Evolutionary conservation across 2,329 filamentous ascomycete species (phyloP), one percentile per base, ranked within the genome.

Genomic region (Neopestalotiopsis sp.): DNA sequence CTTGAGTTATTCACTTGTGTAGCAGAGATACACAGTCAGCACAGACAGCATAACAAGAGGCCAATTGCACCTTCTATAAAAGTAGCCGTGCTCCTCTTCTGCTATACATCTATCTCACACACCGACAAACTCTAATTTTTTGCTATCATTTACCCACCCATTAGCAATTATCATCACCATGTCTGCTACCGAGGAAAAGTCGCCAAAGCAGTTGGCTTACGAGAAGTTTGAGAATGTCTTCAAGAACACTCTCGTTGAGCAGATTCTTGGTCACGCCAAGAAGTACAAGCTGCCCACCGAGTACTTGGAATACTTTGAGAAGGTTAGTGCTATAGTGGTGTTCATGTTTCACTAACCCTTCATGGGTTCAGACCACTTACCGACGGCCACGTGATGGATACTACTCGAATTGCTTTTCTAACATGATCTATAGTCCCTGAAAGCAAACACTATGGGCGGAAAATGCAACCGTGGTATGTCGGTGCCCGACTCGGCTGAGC

Each of bases 401-500:
- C 34, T 30, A 17, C n/a, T 14, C 17, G 17, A 13, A 10, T 10
- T 30, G 58, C 67, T 70, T 49, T 65, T 68, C 72, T 78, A 68
- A 77, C 69, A 60, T 49, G 40, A 38, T 61, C 65, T 68, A 49
- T 65, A 98, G 94, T 92, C 88, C 71, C 88, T 98, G 77, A 89
- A 95, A 79, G 88, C 90, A 84, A 99, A 99, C 84, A 90, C 94
- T 6, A 85, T 96, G 67, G 96, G 96, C 75, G 96, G 96, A 79
- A 99, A 99, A 87, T 97, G 95, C 86, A 99, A 99, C 85, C 94
- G 96, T 78, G 96, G 96, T 84, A 97, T 99, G 90, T 98, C 95
- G 62, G 95, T 98, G 70, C 92, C 96, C 74, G 96, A 99, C 84
- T 96, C 94, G 61, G 91, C 91, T 73, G 92, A 94, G 73, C 86